phyloP scores from a whole-genome alignment of 495 filamentous ascomycete species.

The Lasiosphaeriaceae sp. region DNA sequence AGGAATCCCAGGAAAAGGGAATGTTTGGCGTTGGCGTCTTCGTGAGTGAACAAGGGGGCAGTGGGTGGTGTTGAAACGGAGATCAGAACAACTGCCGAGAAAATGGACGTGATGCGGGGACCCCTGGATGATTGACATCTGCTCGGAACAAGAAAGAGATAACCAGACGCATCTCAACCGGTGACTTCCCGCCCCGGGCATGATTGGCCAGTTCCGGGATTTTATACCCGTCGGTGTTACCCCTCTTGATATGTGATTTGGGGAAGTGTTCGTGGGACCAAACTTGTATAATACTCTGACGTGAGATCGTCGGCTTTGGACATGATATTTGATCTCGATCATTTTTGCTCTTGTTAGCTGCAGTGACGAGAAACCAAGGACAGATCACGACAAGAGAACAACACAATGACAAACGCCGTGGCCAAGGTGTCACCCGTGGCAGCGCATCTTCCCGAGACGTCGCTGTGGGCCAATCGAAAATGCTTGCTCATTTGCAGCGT shows the following conservation, averaged over 20 bases:
- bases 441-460: slow-evolving; percentile 29
- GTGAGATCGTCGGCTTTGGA: background rate
- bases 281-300: background rate
- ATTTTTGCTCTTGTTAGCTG: too few species aligned
- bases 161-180: background rate
- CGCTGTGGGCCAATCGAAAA: slow-evolving; percentile 38
- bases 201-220: background rate
- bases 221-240: background rate
- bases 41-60: too few species aligned
- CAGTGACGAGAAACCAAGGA: too few species aligned
- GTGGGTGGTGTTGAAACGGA: background rate
- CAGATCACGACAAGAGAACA: background rate
- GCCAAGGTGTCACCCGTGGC: background rate
- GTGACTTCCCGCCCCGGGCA: background rate
- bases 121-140: background rate
- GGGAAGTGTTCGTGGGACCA: background rate
- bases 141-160: background rate
- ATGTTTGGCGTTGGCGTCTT: too few species aligned
- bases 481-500: slow-evolving; percentile 36
- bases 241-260: background rate
- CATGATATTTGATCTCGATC: background rate
- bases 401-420: background rate
- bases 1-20: too few species aligned
- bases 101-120: background rate
- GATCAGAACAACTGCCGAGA: background rate